Base-by-base conservation (phyloP, 805 yeast genomes). In the Starmerella roubikii region DNA sequence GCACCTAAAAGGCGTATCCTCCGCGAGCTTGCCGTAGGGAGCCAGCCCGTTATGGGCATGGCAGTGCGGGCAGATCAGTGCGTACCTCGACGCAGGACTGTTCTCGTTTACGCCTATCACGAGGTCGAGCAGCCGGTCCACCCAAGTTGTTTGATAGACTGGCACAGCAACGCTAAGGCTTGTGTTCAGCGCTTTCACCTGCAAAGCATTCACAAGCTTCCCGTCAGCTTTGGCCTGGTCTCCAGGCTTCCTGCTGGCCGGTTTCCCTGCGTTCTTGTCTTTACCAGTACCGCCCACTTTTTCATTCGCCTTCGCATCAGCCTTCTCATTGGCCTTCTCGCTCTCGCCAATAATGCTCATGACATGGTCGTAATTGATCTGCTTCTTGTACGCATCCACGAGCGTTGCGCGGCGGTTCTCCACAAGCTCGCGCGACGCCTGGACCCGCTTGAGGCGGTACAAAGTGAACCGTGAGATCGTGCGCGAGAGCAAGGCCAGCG, bases 21-120 rank as follows among this genome's bases (percentile, higher is more conserved):
- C 51, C 0, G 88, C 78, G 2, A 54, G 44, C 42, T 67, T 60
- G 7, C 78, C 78, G 2, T 81, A 84, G 3, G 84, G 81, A 0
- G 93, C 93, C 32, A 82, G 64, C 1, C 94, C 94, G 52, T 83
- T 82, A 57, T 82, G 93, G 15, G 64, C 65, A 18, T 57, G 61
- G 53, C 94, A 82, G n/a, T 65, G 59, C 16, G 52, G 46, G 54
- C 94, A 82, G 13, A 82, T 78, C 47, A 82, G 64, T 0, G 93
- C 93, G 54, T 66, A 78, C 32, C 93, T 58, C 41, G 62, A 61
- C 32, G 72, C 71, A 0, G 78, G 67, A 34, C 72, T 63, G 33
- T 69, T 57, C 51, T 79, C 88, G 56, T 76, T 82, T 37, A 70
- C 71, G 17, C 85, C 88, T 3, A 71, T 56, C 8, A 74, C 46